Evolutionary conservation across 2,329 filamentous ascomycete species (phyloP).

Genomic region (Nemania sp.): DNA sequence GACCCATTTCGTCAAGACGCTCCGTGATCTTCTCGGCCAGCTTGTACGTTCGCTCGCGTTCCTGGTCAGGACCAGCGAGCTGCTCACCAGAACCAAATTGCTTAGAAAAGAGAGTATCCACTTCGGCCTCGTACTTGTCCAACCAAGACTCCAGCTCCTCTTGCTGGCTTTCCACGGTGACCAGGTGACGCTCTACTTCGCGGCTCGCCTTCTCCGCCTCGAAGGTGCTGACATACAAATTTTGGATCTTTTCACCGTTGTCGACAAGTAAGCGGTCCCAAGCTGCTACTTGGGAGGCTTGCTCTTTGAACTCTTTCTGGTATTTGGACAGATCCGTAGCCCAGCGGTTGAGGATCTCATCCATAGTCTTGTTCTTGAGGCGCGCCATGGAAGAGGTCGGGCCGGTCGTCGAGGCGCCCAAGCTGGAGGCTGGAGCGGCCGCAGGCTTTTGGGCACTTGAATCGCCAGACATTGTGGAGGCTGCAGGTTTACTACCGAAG

Average conservation of each 20-base stretch:
- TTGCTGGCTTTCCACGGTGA: slow-evolving; percentile 88
- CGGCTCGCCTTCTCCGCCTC: slow-evolving; percentile 91
- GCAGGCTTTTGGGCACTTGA: slow-evolving; percentile 34
- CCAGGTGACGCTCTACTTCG: slow-evolving; percentile 90
- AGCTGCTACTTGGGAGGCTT: slow-evolving; percentile 80
- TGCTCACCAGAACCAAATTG: slow-evolving; percentile 76
- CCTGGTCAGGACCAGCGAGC: slow-evolving; percentile 86
- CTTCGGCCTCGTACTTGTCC: slow-evolving; percentile 87
- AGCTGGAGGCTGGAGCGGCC: slow-evolving; percentile 38
- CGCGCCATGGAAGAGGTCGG: slow-evolving; percentile 84
- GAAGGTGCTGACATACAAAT: slow-evolving; percentile 87
- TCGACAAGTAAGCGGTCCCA: slow-evolving; percentile 95
- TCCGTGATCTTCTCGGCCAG: slow-evolving; percentile 91
- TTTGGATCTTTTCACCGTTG: slow-evolving; percentile 93
- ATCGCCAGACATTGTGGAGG: slow-evolving; percentile 40
- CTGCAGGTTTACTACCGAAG: slow-evolving; percentile 33
- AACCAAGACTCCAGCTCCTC: slow-evolving; percentile 87
- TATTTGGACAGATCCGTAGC: slow-evolving; percentile 94
- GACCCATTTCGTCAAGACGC: slow-evolving; percentile 89
- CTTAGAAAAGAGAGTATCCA: slow-evolving; percentile 83
- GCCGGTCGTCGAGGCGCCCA: slow-evolving; percentile 77
- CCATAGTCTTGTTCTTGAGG: slow-evolving; percentile 98
- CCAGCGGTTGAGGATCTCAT: slow-evolving; percentile 97
- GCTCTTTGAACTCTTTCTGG: slow-evolving; percentile 92
- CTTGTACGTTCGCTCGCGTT: slow-evolving; percentile 95